Conservation (phyloP, 768 basidiomycete genomes). For the Plicaturopsis crispa region DNA sequence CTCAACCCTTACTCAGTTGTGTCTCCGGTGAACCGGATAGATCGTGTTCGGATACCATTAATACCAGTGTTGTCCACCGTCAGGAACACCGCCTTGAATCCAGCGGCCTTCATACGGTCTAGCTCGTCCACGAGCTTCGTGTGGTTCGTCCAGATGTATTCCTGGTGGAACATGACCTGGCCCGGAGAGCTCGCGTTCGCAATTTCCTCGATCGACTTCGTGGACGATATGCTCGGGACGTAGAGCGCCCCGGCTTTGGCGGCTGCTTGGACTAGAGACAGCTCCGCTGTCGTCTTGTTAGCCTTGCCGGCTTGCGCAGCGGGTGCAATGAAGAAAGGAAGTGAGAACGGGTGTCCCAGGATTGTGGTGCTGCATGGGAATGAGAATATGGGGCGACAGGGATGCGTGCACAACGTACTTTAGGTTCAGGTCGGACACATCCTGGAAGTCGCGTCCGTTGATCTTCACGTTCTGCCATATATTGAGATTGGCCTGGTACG, state of each 20-base stretch:
- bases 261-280: constrained; percentile 34
- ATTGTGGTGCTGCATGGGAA: constrained; percentile 14
- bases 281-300: constrained; percentile 37
- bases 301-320: constrained; percentile 31
- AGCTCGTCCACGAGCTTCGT: constrained; percentile 15
- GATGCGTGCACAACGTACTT: constrained; percentile 9
- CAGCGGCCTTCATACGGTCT: constrained; percentile 17
- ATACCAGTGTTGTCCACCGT: constrained; percentile 26
- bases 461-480: constrained; percentile 16
- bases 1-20: constrained; percentile 9
- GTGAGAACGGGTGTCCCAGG: constrained; percentile 17
- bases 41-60: constrained; percentile 18
- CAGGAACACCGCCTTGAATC: constrained; percentile 24
- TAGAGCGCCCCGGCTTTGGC: constrained; percentile 34
- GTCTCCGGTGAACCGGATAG: constrained; percentile 11
- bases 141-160: constrained; percentile 11
- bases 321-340: constrained; percentile 39
- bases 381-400: not conserved
- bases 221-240: constrained; percentile 18
- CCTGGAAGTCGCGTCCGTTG: constrained; percentile 16
- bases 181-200: constrained; percentile 12
- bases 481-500: constrained; percentile 18
- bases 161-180: constrained; percentile 22
- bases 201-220: constrained; percentile 18
- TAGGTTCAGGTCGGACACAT: constrained; percentile 14